phyloP scores from a whole-genome alignment of 306 rosid species.

The Bauhinia variegata region DNA sequence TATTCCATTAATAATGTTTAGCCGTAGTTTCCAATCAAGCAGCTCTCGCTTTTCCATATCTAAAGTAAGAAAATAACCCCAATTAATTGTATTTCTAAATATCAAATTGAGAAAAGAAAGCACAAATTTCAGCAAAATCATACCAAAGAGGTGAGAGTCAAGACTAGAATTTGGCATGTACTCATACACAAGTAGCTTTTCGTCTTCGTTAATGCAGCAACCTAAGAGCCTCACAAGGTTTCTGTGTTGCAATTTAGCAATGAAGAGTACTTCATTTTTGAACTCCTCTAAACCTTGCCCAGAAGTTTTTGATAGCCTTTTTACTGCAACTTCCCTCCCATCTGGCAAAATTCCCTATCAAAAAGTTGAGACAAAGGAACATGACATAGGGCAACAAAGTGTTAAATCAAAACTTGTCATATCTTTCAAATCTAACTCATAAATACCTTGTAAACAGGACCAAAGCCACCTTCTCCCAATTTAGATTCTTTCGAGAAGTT shows the following conservation, averaged over 20 bases:
- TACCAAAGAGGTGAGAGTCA: conserved; percentile 52
- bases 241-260: conserved; percentile 55
- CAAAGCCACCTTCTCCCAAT: conserved; percentile 75
- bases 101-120: not conserved
- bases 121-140: not conserved
- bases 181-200: conserved; percentile 62
- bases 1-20: conserved; percentile 47
- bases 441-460: conserved; percentile 57
- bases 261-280: conserved; percentile 53
- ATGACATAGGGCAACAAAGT: not conserved
- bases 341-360: conserved; percentile 54
- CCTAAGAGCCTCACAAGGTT: conserved; percentile 69
- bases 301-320: conserved; percentile 57
- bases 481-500: conserved; percentile 49
- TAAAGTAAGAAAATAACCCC: not conserved
- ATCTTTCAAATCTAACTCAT: not conserved
- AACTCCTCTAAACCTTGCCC: conserved; percentile 62
- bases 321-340: conserved; percentile 59
- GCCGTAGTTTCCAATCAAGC: conserved; percentile 41
- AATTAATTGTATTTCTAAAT: too few species aligned
- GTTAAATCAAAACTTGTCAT: not conserved
- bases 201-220: conserved; percentile 54
- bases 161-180: conserved; percentile 59
- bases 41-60: conserved; percentile 36
- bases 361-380: not conserved